phyloP scores from a whole-genome alignment of 371 early-diverging fungal species.

The Parasitella parasitica region DNA sequence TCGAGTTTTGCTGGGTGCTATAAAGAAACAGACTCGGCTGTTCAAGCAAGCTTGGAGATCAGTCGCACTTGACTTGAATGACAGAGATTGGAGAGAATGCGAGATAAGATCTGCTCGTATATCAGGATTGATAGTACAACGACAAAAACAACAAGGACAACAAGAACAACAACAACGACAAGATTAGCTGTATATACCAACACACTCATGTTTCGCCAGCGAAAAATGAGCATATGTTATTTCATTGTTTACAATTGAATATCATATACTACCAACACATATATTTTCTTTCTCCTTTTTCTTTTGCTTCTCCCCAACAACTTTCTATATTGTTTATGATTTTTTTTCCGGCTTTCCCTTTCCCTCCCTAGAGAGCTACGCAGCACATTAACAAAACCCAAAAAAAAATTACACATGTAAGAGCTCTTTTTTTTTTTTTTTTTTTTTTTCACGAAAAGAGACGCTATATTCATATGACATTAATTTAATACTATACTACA shows the following conservation, averaged over 20 bases:
- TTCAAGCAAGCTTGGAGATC: constrained; percentile 50
- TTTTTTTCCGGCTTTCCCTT: background rate
- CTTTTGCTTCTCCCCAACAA: background rate
- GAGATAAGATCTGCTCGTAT: constrained; percentile 32
- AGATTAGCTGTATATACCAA: background rate
- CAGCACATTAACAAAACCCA: no score
- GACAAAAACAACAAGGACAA: constrained; percentile 6
- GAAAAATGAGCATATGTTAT: background rate
- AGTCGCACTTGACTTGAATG: constrained; percentile 31
- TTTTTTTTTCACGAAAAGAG: no score
- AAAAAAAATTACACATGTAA: no score
- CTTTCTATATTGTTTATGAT: no score
- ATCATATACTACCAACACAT: background rate
- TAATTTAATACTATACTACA: background rate
- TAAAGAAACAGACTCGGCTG: constrained; percentile 34
- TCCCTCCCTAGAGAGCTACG: background rate
- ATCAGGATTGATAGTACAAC: constrained; percentile 10
- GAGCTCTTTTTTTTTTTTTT: no score
- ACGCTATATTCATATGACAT: background rate
- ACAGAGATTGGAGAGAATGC: constrained; percentile 41
- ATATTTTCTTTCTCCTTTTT: background rate
- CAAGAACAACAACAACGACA: background rate
- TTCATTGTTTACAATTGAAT: background rate
- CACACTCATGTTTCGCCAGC: background rate
- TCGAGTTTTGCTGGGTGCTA: constrained; percentile 22